These are phyloP conservation scores for Bombardia bombarda DNA, from an alignment of 495 filamentous ascomycete species.

Conservation along the genomic window DNA sequence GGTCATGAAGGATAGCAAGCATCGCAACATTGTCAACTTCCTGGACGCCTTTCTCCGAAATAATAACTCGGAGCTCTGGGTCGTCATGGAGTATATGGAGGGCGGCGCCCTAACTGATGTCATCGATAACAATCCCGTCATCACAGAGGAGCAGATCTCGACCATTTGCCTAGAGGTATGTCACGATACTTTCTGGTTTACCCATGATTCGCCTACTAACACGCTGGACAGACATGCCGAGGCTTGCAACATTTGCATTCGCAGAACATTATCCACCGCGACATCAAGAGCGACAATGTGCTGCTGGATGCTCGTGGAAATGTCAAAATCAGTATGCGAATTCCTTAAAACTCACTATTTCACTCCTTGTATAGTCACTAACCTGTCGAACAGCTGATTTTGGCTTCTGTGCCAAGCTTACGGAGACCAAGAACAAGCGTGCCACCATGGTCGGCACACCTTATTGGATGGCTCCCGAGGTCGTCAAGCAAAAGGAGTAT, in stretches of 20 bases:
- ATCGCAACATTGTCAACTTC: constrained; percentile 98
- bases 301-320: constrained; percentile 87
- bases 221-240: constrained; percentile 69
- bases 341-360: too few relatives aligned
- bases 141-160: constrained; percentile 93
- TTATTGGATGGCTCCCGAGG: constrained; percentile 99
- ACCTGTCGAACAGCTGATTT: constrained; percentile 67
- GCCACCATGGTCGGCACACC: constrained; percentile 98
- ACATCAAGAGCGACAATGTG: constrained; percentile 99
- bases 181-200: not conserved
- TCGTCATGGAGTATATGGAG: constrained; percentile 99
- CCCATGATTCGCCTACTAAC: constrained; percentile 23
- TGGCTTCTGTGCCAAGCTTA: constrained; percentile 97
- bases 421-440: constrained; percentile 91
- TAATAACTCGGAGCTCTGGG: constrained; percentile 88
- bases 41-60: constrained; percentile 93
- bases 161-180: constrained; percentile 92
- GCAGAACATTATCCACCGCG: constrained; percentile 96
- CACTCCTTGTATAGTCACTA: too few relatives aligned
- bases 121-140: constrained; percentile 88
- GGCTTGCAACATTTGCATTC: constrained; percentile 88
- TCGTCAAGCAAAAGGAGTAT: constrained; percentile 95
- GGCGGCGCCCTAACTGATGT: constrained; percentile 96
- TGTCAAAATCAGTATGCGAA: constrained; percentile 88
- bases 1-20: constrained; percentile 98